phyloP scores from a whole-genome alignment of 306 rosid genomes.

The Dryas alaskensis region DNA sequence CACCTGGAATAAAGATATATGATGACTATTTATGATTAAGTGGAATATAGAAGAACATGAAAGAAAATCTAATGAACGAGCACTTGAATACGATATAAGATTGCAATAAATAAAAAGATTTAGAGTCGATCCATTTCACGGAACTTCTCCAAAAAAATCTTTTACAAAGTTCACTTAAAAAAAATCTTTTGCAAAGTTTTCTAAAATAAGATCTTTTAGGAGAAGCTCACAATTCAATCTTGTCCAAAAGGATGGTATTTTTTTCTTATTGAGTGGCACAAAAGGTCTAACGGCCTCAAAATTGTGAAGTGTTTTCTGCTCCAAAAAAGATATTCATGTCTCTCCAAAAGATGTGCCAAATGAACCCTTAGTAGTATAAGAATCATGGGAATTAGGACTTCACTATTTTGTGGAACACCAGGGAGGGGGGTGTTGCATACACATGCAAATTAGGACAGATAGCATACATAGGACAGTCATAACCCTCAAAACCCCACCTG shows the following conservation, averaged over 20 bases:
- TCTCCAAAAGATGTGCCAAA: neutral
- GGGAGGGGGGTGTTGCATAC: neutral
- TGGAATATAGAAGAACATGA: neutral
- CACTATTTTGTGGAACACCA: neutral
- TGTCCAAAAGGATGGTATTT: neutral
- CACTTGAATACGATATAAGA: neutral
- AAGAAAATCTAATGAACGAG: neutral
- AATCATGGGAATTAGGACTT: no score
- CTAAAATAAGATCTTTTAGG: neutral
- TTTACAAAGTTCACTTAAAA: no score
- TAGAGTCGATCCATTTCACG: neutral
- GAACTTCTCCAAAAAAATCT: neutral
- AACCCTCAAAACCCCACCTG: slow-evolving; percentile 56
- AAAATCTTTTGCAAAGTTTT: neutral
- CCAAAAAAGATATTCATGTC: neutral
- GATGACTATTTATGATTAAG: slow-evolving; percentile 9
- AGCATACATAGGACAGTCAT: slow-evolving; percentile 13
- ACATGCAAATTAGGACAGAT: neutral
- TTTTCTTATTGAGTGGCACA: neutral
- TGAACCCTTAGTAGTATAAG: no score
- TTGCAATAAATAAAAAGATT: neutral
- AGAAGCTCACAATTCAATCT: neutral
- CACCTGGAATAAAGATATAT: slow-evolving; percentile 45
- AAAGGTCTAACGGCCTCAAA: neutral
- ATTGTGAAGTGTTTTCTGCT: neutral